Evolutionary conservation across 1,284 basidiomycete species (phyloP).

Genomic region (Bondarzewia mesenterica): DNA sequence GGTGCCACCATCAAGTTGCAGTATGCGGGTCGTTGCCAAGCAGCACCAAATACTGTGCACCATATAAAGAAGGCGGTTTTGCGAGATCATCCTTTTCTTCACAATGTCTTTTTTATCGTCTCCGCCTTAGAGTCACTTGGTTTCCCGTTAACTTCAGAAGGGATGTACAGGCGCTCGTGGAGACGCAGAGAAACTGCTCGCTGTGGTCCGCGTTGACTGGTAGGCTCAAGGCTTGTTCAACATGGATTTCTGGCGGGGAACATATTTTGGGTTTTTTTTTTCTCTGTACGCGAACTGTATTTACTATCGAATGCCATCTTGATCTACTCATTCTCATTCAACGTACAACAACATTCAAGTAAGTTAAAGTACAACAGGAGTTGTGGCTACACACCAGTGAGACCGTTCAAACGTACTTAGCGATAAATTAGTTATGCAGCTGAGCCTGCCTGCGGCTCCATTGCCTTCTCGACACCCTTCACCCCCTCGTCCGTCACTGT

Average conservation of each 20-base stretch:
- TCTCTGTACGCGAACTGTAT: too few species aligned
- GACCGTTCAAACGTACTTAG: background rate
- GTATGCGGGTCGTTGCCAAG: too few species aligned
- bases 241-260: slow-evolving; percentile 26
- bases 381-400: background rate
- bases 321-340: too few species aligned
- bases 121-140: slow-evolving; percentile 59
- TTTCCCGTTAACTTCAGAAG: slow-evolving; percentile 31
- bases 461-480: slow-evolving; percentile 11
- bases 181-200: slow-evolving; percentile 41
- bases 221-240: slow-evolving; percentile 20
- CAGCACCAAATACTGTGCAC: slow-evolving; percentile 11
- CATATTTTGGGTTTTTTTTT: slow-evolving; percentile 13
- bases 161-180: slow-evolving; percentile 56
- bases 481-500: slow-evolving; percentile 23
- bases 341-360: too few species aligned
- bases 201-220: slow-evolving; percentile 22
- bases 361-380: slow-evolving; percentile 2
- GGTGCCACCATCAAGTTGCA: too few species aligned
- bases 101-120: slow-evolving; percentile 41
- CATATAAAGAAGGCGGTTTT: slow-evolving; percentile 1
- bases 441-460: slow-evolving; percentile 5
- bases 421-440: background rate
- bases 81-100: too few species aligned
- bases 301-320: too few species aligned